Base-by-base conservation (phyloP, 2,329 filamentous ascomycete genomes). In the Fusarium subglutinans region DNA sequence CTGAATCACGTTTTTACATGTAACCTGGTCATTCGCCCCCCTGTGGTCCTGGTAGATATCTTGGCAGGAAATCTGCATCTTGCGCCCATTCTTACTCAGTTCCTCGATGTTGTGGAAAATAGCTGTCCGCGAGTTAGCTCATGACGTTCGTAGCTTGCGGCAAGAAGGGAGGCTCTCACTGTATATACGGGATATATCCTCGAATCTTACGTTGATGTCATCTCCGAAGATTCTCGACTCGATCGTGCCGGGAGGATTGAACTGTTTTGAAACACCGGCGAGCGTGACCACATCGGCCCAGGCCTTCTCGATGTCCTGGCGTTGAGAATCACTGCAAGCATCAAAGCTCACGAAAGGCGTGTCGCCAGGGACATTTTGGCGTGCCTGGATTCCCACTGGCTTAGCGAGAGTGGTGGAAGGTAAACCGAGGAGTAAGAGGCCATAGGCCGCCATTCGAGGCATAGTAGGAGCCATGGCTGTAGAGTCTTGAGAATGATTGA, bases 141-240 rank as follows among this genome's bases (percentile, higher is more conserved):
- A 10, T n/a, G 20, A 6, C 20, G 0, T 30, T 48, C 10, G 7
- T 1, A n/a, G 14, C 28, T n/a, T 48, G 14, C 1, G 26, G 22
- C 4, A 30, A 17, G 6, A 20, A 14, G 8, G 3, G 44, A 48
- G 14, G 14, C 7, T n/a, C 47, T 50, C 4, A 50, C 47, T 50
- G 47, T 50, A 50, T 6, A 50, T 50, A 6, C 47, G 47, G 1
- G 26, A n/a, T 50, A 50, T 50, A 17, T 50, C 47, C 20, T n/a
- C 28, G 10, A 51, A 51, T 24, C 48, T 35, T 20, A 51, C 0
- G 14, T 30, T 50, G 28, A 50, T 50, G 14, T 50, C 47, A 30
- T 50, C 47, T 50, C 47, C 47, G 10, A 30, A 48, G 26, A 48
- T 48, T n/a, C 48, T 51, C 4, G 48, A 10, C 30, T 51, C 48